These are phyloP conservation scores for Gynochthodes officinalis DNA, from an alignment of 257 asterid genomes.

Conservation along the genomic window DNA sequence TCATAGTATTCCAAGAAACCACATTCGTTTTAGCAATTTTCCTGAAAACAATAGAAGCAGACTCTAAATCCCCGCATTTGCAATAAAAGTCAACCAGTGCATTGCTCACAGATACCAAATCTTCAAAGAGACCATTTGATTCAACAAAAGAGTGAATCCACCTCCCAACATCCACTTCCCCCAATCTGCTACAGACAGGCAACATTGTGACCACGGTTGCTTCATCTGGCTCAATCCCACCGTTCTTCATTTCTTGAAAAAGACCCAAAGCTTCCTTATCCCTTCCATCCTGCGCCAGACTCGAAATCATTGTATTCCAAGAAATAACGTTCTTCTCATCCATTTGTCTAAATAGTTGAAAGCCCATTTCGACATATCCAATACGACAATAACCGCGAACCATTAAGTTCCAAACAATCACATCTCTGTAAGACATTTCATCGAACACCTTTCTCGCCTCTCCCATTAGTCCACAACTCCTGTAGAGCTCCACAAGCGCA, in stretches of 20 bases:
- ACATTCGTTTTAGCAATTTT: slow-evolving; percentile 33
- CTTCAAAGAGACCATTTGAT: slow-evolving; percentile 24
- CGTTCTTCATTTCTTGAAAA: slow-evolving; percentile 29
- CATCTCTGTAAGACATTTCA: slow-evolving; percentile 40
- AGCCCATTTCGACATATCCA: slow-evolving; percentile 35
- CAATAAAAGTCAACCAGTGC: slow-evolving; percentile 37
- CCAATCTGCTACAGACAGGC: slow-evolving; percentile 39
- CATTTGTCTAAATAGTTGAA: slow-evolving; percentile 34
- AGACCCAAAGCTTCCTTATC: slow-evolving; percentile 33
- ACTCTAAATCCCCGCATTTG: slow-evolving; percentile 34
- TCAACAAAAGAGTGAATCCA: slow-evolving; percentile 39
- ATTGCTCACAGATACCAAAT: slow-evolving; percentile 36
- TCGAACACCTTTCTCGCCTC: slow-evolving; percentile 41
- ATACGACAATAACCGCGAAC: slow-evolving; percentile 34
- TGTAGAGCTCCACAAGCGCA: slow-evolving; percentile 35
- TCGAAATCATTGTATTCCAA: slow-evolving; percentile 45
- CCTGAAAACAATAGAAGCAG: slow-evolving; percentile 26
- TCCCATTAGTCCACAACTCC: slow-evolving; percentile 23
- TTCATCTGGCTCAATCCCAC: slow-evolving; percentile 39
- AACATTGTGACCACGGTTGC: slow-evolving; percentile 38
- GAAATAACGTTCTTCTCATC: slow-evolving; percentile 38
- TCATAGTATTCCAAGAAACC: slow-evolving; percentile 40
- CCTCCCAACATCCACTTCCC: slow-evolving; percentile 32
- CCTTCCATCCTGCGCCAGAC: slow-evolving; percentile 33
- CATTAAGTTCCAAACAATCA: slow-evolving; percentile 48